phyloP scores from a whole-genome alignment of 495 filamentous ascomycete genomes.

The Hypoxylon fuscum region DNA sequence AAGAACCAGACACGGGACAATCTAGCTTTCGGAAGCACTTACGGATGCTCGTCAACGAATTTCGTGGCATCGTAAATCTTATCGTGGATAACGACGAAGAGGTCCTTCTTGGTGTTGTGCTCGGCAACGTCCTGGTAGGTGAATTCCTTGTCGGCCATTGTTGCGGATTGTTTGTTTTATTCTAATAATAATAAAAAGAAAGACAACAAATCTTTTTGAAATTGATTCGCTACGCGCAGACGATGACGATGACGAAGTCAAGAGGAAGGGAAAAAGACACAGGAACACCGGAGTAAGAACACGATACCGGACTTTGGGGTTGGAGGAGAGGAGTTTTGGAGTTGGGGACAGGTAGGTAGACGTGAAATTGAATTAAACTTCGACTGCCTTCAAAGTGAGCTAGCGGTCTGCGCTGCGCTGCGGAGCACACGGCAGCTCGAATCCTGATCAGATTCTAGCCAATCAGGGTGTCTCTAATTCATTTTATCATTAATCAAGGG shows the following conservation, averaged over 20 bases:
- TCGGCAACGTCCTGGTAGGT: conserved; percentile 85
- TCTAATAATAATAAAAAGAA: too few relatives aligned
- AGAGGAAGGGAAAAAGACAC: conserved; percentile 5
- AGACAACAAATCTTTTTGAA: too few relatives aligned
- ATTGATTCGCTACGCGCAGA: conserved; percentile 10
- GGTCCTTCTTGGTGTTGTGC: conserved; percentile 96
- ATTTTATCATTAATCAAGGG: conserved; percentile 41
- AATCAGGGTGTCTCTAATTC: conserved; percentile 38
- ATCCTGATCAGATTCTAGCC: conserved; percentile 9
- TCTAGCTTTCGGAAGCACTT: conserved; percentile 58
- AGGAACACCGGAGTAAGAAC: too few relatives aligned
- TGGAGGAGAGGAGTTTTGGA: conserved; percentile 11
- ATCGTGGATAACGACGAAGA: conserved; percentile 92
- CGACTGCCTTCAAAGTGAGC: conserved; percentile 25
- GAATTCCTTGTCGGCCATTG: conserved; percentile 77
- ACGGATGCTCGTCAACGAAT: conserved; percentile 99
- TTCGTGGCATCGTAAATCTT: conserved; percentile 89
- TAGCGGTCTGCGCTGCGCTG: conserved; percentile 29
- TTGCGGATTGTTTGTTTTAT: conserved; percentile 43
- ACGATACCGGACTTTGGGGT: conserved; percentile 20
- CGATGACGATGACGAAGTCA: conserved; percentile 8
- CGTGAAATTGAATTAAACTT: conserved; percentile 26
- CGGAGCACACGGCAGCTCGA: conserved; percentile 25
- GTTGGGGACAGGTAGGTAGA: conserved; percentile 17
- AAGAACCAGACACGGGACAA: background rate